Base-by-base conservation (phyloP, 148 eudicot species). In the Diospyros lotus region DNA sequence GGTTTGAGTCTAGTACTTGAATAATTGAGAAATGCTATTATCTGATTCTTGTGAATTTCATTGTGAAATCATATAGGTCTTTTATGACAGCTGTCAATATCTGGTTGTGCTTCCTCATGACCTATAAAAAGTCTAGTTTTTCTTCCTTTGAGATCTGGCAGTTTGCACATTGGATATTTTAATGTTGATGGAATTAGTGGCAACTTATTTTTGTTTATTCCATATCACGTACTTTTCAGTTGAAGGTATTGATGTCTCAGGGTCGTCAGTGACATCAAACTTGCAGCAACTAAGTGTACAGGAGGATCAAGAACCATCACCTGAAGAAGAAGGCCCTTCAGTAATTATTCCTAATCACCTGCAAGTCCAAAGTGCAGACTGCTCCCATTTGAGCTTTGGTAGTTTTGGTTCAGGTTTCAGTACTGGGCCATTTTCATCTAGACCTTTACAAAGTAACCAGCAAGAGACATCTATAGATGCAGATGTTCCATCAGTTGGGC, bases 371-470 rank as follows among this genome's bases (percentile, higher is more conserved):
- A 79, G 85, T 53, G 89, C 88, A 50, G 90, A 90, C 71, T 92
- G 93, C 72, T 86, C 87, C 56, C 97, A 95, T 81, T 84, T 95
- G 87, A 90, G 97, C 84, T 95, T 94, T 87, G 98, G 97, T 48
- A 95, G 91, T 81, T 92, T 95, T 72, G 94, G 97, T 54, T 73
- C 94, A 77, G 85, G 84, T 54, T 74, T 84, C 72, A 68, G 73
- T 77, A 76, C 94, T 8, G 87, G 81, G 53, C 80, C 90, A 62
- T 80, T 73, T 78, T 80, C 82, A 70, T 80, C 97, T 58, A 78
- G 77, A 56, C 86, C 91, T 50, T 73, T 65, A 5, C 55, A 80
- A 72, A 72, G 71, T 62, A 78, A 84, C 58, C 66, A 78, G 44
- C 93, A 87, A 78, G 96, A 89, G 66, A 58, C 84, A 63, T 74